phyloP scores from a whole-genome alignment of 805 yeast genomes.

The Ogataea trehaloabstinens region DNA sequence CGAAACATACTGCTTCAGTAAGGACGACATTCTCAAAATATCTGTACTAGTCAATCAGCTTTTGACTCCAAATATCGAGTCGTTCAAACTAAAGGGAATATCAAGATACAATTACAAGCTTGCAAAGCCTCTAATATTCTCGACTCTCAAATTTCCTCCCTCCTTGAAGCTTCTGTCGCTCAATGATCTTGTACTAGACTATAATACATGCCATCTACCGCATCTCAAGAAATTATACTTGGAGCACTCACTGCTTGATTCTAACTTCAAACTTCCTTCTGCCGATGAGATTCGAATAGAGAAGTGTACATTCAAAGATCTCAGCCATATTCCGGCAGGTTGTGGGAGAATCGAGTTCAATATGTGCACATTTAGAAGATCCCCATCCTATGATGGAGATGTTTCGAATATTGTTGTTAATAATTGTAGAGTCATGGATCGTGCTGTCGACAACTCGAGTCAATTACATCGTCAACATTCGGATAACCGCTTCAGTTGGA shows the following conservation, averaged over 20 bases:
- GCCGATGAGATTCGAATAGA: slow-evolving; percentile 29
- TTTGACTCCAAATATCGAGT: slow-evolving; percentile 26
- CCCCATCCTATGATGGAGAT: slow-evolving; percentile 28
- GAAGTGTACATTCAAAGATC: slow-evolving; percentile 31
- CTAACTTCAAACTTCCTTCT: slow-evolving; percentile 28
- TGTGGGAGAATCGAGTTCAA: slow-evolving; percentile 27
- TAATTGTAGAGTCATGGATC: slow-evolving; percentile 32
- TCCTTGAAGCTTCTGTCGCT: slow-evolving; percentile 26
- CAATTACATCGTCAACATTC: background rate
- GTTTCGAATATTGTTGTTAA: slow-evolving; percentile 26
- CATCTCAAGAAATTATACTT: slow-evolving; percentile 24
- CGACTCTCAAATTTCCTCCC: slow-evolving; percentile 28
- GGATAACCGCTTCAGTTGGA: background rate
- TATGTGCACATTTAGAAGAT: slow-evolving; percentile 31
- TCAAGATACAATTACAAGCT: slow-evolving; percentile 30
- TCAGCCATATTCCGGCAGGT: slow-evolving; percentile 20
- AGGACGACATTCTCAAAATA: slow-evolving; percentile 29
- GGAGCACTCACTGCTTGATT: slow-evolving; percentile 32
- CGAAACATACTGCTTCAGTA: slow-evolving; percentile 26
- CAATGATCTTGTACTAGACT: slow-evolving; percentile 30
- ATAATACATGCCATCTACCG: slow-evolving; percentile 25
- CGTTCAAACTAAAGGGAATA: slow-evolving; percentile 29
- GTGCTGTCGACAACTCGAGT: slow-evolving; percentile 1
- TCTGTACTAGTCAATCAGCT: slow-evolving; percentile 25
- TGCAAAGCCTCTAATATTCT: slow-evolving; percentile 30